Evolutionary conservation across 768 basidiomycete genomes (phyloP).

Genomic region (Pulveroboletus sp.): DNA sequence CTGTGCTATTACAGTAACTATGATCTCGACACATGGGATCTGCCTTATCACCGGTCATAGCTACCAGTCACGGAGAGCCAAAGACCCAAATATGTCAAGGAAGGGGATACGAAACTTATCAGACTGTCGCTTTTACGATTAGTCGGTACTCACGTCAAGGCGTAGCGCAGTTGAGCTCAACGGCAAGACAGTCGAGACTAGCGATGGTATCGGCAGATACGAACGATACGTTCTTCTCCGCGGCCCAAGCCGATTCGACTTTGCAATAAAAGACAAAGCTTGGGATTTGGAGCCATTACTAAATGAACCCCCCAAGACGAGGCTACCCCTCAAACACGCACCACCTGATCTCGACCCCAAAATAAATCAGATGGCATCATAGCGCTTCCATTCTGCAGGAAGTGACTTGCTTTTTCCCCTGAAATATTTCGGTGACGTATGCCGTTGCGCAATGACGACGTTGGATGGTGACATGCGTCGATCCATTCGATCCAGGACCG

Average conservation of each 20-base stretch:
- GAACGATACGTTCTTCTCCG: no score
- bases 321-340: neutral
- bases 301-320: no score
- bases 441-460: neutral
- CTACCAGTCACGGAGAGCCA: neutral
- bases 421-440: no score
- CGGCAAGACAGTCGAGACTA: no score
- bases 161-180: neutral
- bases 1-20: no score
- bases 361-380: neutral
- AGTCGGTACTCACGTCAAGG: neutral
- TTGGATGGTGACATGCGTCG: neutral
- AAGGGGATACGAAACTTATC: neutral
- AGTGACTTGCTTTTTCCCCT: no score
- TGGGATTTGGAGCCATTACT: no score
- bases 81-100: neutral
- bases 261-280: no score
- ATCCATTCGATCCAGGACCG: neutral
- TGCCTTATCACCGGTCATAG: neutral
- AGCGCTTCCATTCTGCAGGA: neutral
- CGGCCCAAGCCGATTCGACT: no score
- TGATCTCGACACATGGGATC: neutral
- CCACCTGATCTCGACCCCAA: neutral
- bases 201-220: no score
- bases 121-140: neutral